Percentiles rank a stretch among this genome's conserved stretches.
Evolutionary conservation across 1,139 yeast genomes (phyloP).

Genomic region (Casaregolazyma suthepensis): DNA sequence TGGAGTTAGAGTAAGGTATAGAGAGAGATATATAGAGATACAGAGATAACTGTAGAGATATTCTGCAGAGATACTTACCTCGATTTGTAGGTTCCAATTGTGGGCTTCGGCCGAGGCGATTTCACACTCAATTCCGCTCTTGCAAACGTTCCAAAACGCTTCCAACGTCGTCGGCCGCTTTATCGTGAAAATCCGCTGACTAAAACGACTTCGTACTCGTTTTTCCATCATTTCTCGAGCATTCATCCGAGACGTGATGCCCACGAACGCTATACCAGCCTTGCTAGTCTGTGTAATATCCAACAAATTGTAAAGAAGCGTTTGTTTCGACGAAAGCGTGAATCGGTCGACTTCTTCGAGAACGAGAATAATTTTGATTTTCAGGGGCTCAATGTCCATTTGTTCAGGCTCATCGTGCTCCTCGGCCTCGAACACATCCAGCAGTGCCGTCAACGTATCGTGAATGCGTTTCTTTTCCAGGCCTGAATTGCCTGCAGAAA

Average conservation of each 20-base stretch:
- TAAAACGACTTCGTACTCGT: conserved; percentile 83
- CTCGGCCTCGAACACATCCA: conserved; percentile 36
- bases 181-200: conserved; percentile 66
- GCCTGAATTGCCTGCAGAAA: neutral
- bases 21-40: neutral
- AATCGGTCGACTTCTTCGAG: conserved; percentile 84
- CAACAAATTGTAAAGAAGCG: conserved; percentile 76
- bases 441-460: conserved; percentile 47
- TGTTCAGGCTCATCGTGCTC: conserved; percentile 26
- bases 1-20: conserved; percentile 9
- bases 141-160: conserved; percentile 31
- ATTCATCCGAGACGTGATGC: conserved; percentile 69
- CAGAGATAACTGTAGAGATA: no score
- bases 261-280: conserved; percentile 77
- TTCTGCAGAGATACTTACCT: no score
- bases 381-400: conserved; percentile 27
- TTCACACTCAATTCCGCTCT: conserved; percentile 26
- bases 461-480: conserved; percentile 43
- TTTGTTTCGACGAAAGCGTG: conserved; percentile 59
- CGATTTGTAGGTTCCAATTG: conserved; percentile 49
- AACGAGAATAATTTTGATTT: conserved; percentile 49
- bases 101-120: conserved; percentile 14
- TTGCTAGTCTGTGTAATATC: conserved; percentile 68
- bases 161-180: conserved; percentile 42
- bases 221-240: conserved; percentile 80